Conservation (phyloP, 257 asterid species). For the Solanum okadae region DNA sequence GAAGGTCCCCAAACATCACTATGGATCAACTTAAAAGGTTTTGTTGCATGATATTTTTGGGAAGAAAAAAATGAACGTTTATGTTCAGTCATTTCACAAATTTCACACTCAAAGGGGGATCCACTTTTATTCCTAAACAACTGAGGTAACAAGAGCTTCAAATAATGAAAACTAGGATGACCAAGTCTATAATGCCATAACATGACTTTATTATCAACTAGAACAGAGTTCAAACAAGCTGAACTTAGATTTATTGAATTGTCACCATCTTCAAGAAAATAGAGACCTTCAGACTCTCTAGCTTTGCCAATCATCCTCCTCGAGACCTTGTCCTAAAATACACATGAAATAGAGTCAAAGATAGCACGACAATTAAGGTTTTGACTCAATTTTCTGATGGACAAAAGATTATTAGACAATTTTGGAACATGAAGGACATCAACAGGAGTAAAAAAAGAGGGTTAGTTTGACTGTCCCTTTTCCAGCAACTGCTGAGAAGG, state of each 20-base stretch:
- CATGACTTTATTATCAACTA: not conserved
- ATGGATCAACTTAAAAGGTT: not conserved
- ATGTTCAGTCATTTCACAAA: not conserved
- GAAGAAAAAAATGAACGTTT: not conserved
- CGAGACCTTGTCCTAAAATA: not conserved
- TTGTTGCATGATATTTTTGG: not conserved
- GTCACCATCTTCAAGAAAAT: not conserved
- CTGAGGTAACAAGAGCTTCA: not conserved
- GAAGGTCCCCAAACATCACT: not conserved
- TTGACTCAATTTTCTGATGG: not conserved
- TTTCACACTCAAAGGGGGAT: not conserved
- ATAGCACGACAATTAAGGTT: not conserved
- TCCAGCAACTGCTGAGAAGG: not conserved
- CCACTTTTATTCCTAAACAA: not conserved
- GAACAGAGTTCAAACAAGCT: not conserved
- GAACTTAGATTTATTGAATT: not conserved
- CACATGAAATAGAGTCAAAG: not conserved
- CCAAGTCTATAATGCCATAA: not conserved
- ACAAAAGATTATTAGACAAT: not conserved
- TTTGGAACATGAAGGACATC: not conserved
- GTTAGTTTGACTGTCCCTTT: not conserved
- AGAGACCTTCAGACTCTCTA: not conserved
- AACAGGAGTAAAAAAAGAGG: not conserved
- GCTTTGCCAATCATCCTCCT: not conserved
- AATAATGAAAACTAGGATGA: not conserved